phyloP scores from a whole-genome alignment of 2,329 filamentous ascomycete genomes.

The Rutstroemia sp. region DNA sequence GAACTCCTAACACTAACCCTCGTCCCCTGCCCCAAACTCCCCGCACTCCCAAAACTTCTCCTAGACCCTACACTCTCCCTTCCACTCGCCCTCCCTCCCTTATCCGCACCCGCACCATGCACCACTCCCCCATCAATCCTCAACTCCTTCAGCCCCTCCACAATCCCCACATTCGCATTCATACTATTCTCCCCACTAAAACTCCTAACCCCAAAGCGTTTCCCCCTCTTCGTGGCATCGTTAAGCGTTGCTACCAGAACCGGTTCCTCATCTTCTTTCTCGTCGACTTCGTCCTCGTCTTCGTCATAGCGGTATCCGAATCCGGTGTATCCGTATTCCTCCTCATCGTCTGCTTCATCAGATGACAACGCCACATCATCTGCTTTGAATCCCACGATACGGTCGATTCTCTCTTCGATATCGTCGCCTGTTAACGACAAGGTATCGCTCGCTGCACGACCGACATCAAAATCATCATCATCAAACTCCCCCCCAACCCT shows the following conservation, averaged over 20 bases:
- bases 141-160: not conserved
- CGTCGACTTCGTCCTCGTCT: not conserved
- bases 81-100: not conserved
- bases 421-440: not conserved
- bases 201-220: not conserved
- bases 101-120: not conserved
- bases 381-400: not conserved
- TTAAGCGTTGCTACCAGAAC: not conserved
- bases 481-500: not conserved
- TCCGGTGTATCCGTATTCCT: not conserved
- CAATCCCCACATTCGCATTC: not conserved
- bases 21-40: not conserved
- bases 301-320: not conserved
- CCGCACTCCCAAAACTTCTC: not conserved
- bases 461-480: not conserved
- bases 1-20: not conserved
- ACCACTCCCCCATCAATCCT: not conserved
- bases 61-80: not conserved
- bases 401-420: not conserved
- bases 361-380: not conserved
- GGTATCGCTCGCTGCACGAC: not conserved
- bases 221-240: not conserved
- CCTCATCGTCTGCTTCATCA: not conserved
- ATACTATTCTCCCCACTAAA: conserved; percentile 3
- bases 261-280: not conserved